Evolutionary conservation across 768 basidiomycete species (phyloP), one percentile per base, ranked within the genome.

Genomic region (Astraeus odoratus): DNA sequence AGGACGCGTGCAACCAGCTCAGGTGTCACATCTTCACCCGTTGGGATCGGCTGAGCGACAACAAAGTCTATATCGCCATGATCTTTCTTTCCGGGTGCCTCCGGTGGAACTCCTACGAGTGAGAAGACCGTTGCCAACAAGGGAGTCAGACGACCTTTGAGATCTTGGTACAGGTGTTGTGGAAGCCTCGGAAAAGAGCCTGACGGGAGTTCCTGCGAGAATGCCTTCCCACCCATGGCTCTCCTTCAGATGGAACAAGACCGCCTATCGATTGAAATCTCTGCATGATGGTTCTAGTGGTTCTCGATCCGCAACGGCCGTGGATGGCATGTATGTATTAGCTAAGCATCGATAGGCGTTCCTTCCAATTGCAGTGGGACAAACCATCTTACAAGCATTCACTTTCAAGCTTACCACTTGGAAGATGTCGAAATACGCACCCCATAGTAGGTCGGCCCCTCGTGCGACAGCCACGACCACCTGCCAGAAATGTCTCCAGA

Each of bases 401-500:
- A 20, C 7, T 20, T 12, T 15, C 5, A 23, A 16, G 20, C 2
- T n/a, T 16, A 12, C 5, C 12, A 7, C 3, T 26, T 44, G 37
- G 27, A 39, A 16, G 39, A 88, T 90, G 86, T 87, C 85, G 48
- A 88, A 83, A 64, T 90, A 74, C 62, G 85, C 86, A 13, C 86
- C 87, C 1, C 87, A 89, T 58, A 68, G 71, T 44, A 75, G 67
- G 47, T 76, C 81, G 3, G 76, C 74, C 39, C 81, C 86, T 12
- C 72, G 77, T 6, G 78, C 86, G 22, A 76, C 74, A 1, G 64
- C 77, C 1, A 75, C 76, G 0, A 91, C 89, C 0, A 57, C 85
- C 27, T 92, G 89, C 62, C 89, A 92, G 61, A 91, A 86, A 65
- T 92, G 89, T 53, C 73, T 92, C 16, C 68, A 72, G 25, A 72